Base-by-base conservation (phyloP, 257 asterid species). In the Jacaranda copaia region DNA sequence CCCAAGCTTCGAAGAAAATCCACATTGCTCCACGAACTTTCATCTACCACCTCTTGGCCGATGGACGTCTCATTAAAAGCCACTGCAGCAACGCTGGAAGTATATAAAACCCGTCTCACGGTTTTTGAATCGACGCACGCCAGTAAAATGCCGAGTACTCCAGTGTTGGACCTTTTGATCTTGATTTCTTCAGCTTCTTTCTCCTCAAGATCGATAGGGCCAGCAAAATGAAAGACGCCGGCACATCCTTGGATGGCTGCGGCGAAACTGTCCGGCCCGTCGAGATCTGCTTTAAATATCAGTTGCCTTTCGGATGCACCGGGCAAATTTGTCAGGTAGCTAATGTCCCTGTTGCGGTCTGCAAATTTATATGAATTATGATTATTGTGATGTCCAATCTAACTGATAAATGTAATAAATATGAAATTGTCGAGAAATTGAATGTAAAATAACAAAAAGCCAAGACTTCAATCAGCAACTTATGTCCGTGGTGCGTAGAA, bases 191-290 rank as follows among this genome's bases (percentile, higher is more conserved):
- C 90, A 0, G 81, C 57, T 76, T 88, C 90, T 66, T 75, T 74
- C 32, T 70, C 75, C 16, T 78, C 81, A 1, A 81, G 71, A 65
- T 85, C 86, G 6, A 86, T 56, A 0, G 92, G 90, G 39, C 84
- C 90, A n/a, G 90, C 90, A 43, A 73, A 62, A 43, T 88, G 92
- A 62, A 88, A 88, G n/a, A 88, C 87, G 5, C 90, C 88, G 42
- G 67, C 6, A 65, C 90, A 88, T 10, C 87, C 90, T 58, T 78
- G 63, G 12, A 88, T 80, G 32, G 89, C 81, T 0, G 74, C 65
- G 5, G 25, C 58, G 55, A 88, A 88, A 58, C 75, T 80, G 1
- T 84, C 84, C 0, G 89, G 88, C 1, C 75, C 39, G 19, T 82
- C 79, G 10, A 88, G 80, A 72, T 85, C 87, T 0, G 92, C 92